Evolutionary conservation across 2,329 filamentous ascomycete species (phyloP).

Genomic region (Anisogramma anomala): DNA sequence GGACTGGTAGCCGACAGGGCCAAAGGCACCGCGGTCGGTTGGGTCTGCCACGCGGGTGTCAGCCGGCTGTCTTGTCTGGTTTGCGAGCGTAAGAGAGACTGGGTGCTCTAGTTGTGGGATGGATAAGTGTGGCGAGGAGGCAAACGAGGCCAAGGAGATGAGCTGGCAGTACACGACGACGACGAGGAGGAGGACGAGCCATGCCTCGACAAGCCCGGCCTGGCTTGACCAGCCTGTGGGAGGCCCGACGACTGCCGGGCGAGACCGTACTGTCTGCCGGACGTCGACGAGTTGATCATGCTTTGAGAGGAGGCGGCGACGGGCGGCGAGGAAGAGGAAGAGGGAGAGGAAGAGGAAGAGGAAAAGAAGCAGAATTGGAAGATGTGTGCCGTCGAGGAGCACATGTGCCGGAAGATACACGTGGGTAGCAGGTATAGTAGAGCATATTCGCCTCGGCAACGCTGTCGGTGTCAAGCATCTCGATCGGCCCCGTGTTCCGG

Average conservation of each 20-base stretch:
- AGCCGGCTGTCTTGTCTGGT: constrained; percentile 18
- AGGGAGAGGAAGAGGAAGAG: not conserved
- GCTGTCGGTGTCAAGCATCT: constrained; percentile 9
- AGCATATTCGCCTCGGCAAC: no score
- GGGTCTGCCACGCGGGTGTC: constrained; percentile 35
- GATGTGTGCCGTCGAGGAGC: no score
- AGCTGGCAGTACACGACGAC: constrained; percentile 8
- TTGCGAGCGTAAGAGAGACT: not conserved
- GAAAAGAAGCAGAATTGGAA: no score
- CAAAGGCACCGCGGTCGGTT: constrained; percentile 35
- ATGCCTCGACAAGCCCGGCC: constrained; percentile 11
- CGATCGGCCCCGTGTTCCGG: constrained; percentile 10
- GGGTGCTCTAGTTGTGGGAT: constrained; percentile 15
- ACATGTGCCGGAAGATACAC: no score
- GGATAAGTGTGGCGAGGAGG: constrained; percentile 13
- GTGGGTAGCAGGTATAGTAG: no score
- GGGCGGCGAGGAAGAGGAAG: not conserved
- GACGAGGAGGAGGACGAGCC: constrained; percentile 13
- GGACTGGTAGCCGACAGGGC: constrained; percentile 45
- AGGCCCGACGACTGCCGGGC: constrained; percentile 12
- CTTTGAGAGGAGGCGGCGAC: not conserved
- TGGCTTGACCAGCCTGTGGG: constrained; percentile 2
- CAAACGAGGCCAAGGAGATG: constrained; percentile 10
- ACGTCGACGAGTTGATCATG: constrained; percentile 12
- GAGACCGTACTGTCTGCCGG: constrained; percentile 12